These are phyloP conservation scores for Citrus maxima DNA, from an alignment of 345 rosid species.

Conservation along the genomic window DNA sequence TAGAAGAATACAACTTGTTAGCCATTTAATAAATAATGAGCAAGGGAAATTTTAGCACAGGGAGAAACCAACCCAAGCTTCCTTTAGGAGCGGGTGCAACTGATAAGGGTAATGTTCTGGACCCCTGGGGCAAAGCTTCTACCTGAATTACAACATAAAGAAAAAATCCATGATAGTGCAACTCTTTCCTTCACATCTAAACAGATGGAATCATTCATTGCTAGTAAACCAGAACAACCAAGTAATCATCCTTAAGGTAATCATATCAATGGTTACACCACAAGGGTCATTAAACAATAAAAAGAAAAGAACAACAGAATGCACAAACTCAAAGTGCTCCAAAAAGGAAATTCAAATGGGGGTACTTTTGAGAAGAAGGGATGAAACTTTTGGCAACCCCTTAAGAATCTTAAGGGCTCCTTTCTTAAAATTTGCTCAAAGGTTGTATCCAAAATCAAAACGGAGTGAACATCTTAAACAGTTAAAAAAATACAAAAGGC, in stretches of 20 bases:
- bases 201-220: background rate
- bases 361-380: background rate
- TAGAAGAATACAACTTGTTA: background rate
- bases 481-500: background rate
- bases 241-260: background rate
- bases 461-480: too few relatives aligned
- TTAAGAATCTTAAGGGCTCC: background rate
- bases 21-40: background rate
- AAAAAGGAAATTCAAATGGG: background rate
- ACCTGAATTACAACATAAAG: conserved; percentile 27
- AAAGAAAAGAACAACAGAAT: background rate
- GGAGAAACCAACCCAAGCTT: conserved; percentile 43
- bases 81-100: conserved; percentile 11
- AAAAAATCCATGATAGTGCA: background rate
- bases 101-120: conserved; percentile 31
- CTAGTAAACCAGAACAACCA: background rate
- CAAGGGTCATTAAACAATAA: background rate
- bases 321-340: conserved; percentile 1
- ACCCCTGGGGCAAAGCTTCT: conserved; percentile 24
- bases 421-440: background rate
- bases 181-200: background rate
- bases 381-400: background rate
- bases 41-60: background rate
- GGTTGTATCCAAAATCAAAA: too few relatives aligned
- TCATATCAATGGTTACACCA: background rate